Evolutionary conservation across 1,284 basidiomycete genomes (phyloP).

Genomic region (Ustilago sp.): DNA sequence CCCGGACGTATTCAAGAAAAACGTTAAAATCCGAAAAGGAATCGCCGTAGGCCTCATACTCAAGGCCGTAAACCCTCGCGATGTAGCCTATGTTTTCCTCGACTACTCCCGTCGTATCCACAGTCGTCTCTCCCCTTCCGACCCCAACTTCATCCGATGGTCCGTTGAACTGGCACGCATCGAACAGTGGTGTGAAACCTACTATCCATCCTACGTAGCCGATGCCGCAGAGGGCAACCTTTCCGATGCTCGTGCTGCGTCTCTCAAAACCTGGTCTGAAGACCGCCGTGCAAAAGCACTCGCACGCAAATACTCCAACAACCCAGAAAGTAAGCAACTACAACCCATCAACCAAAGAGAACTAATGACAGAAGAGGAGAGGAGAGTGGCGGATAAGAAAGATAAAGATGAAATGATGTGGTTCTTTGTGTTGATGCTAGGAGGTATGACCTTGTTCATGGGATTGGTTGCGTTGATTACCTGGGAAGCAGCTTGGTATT

Average conservation of each 20-base stretch:
- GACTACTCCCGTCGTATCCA: constrained; percentile 86
- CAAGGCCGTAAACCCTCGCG: constrained; percentile 87
- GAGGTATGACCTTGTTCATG: constrained; percentile 51
- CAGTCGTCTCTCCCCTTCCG: constrained; percentile 79
- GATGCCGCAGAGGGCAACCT: constrained; percentile 21
- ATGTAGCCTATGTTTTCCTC: constrained; percentile 89
- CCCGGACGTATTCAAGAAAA: constrained; percentile 84
- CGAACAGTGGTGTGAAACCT: constrained; percentile 66
- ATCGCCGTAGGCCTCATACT: constrained; percentile 90
- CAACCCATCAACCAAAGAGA: constrained; percentile 26
- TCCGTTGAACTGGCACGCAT: constrained; percentile 62
- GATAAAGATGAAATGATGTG: constrained; percentile 51
- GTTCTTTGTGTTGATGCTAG: constrained; percentile 54
- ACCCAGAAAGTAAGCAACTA: background rate
- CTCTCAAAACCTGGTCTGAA: constrained; percentile 50
- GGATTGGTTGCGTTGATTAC: constrained; percentile 40
- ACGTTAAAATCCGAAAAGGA: constrained; percentile 96
- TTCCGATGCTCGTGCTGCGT: constrained; percentile 48
- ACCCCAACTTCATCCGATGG: constrained; percentile 79
- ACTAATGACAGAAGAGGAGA: constrained; percentile 45
- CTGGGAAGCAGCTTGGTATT: constrained; percentile 61
- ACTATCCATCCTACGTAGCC: constrained; percentile 63
- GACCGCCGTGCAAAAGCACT: constrained; percentile 29
- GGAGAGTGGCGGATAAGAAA: constrained; percentile 36
- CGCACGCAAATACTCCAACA: constrained; percentile 18